Evolutionary conservation across 768 basidiomycete genomes (phyloP).

Genomic region (Termitomyces sp.): DNA sequence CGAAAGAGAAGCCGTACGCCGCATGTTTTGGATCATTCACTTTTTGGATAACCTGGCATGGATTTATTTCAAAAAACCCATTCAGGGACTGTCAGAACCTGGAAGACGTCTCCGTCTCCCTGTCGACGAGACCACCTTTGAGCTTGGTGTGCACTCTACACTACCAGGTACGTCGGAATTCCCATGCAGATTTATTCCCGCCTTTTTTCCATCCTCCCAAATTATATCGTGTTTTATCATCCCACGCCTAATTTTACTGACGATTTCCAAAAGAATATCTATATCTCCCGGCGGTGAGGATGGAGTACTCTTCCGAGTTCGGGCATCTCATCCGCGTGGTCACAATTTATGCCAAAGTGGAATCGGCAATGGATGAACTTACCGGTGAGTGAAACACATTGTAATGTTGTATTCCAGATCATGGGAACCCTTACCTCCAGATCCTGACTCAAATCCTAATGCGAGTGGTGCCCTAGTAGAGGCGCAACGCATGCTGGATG

Average conservation of each 20-base stretch:
- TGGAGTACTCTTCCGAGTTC: constrained; percentile 64
- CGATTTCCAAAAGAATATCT: constrained; percentile 55
- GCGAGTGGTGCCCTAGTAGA: constrained; percentile 33
- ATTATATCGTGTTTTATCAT: constrained; percentile 1
- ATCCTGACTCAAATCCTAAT: constrained; percentile 33
- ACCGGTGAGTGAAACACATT: constrained; percentile 35
- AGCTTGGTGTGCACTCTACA: constrained; percentile 60
- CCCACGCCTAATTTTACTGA: constrained; percentile 8
- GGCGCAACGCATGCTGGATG: constrained; percentile 43
- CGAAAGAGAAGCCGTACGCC: constrained; percentile 75
- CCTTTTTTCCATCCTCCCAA: constrained; percentile 2
- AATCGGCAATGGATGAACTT: constrained; percentile 49
- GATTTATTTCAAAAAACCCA: constrained; percentile 44
- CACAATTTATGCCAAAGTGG: constrained; percentile 59
- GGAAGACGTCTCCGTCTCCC: constrained; percentile 65
- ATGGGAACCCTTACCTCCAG: not conserved
- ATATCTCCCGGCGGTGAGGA: constrained; percentile 56
- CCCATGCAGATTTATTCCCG: not conserved
- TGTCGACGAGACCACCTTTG: constrained; percentile 80
- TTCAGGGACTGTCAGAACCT: constrained; percentile 33
- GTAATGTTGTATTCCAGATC: not conserved
- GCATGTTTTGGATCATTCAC: constrained; percentile 79
- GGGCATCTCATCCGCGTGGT: constrained; percentile 74
- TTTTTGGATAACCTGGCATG: constrained; percentile 50
- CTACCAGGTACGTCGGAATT: constrained; percentile 40